phyloP scores from a whole-genome alignment of 352 stramenopile species.

The Bremia lactucae region DNA sequence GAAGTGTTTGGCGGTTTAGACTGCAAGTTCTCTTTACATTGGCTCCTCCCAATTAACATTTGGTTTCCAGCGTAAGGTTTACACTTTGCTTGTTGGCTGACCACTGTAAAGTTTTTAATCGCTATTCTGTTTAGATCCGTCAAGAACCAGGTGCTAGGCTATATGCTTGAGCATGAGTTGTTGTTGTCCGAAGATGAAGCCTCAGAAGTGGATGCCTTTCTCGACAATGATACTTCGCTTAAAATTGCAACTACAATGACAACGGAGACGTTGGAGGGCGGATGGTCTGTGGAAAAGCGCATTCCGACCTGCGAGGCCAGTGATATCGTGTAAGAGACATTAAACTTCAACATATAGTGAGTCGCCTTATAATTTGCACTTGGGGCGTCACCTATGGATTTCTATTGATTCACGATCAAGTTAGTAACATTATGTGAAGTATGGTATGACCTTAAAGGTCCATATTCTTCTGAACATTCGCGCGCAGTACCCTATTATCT shows the following conservation, averaged over 20 bases:
- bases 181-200: slow-evolving; percentile 54
- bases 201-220: slow-evolving; percentile 63
- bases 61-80: slow-evolving; percentile 74
- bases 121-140: slow-evolving; percentile 35
- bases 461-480: no score
- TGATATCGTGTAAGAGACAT: slow-evolving; percentile 38
- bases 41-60: slow-evolving; percentile 79
- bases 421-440: no score
- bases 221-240: slow-evolving; percentile 35
- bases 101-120: neutral
- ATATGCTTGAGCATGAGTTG: slow-evolving; percentile 71
- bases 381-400: no score
- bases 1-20: slow-evolving; percentile 71
- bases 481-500: no score
- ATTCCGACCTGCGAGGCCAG: slow-evolving; percentile 37
- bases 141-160: slow-evolving; percentile 76
- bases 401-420: no score
- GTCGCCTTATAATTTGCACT: no score
- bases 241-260: slow-evolving; percentile 31
- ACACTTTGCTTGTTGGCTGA: neutral
- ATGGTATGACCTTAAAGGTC: no score
- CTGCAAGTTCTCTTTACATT: slow-evolving; percentile 53
- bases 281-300: slow-evolving; percentile 79
- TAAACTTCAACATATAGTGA: no score
- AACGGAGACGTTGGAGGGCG: slow-evolving; percentile 67